These are phyloP conservation scores for Emericellopsis terricola DNA, from an alignment of 495 filamentous ascomycete genomes.

Conservation along the genomic window DNA sequence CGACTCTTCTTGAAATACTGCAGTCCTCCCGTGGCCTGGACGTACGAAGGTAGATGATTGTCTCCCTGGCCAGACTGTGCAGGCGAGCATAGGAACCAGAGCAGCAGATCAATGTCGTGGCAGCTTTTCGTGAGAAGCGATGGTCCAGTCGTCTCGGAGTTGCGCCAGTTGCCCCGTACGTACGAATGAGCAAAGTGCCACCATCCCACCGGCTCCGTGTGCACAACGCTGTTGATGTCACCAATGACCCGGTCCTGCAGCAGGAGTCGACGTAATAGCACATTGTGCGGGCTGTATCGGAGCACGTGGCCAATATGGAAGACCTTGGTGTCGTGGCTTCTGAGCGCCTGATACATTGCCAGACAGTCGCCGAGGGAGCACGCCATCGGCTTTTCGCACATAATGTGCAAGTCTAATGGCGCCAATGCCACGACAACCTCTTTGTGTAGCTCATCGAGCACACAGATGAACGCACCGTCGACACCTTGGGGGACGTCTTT, in stretches of 20 bases:
- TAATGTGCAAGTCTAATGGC: constrained; percentile 53
- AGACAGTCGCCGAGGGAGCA: constrained; percentile 61
- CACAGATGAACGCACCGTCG: constrained; percentile 76
- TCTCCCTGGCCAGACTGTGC: constrained; percentile 12
- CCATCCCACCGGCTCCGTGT: constrained; percentile 87
- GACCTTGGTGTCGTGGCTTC: constrained; percentile 19
- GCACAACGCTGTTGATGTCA: constrained; percentile 72
- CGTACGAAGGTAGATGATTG: constrained; percentile 52
- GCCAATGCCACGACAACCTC: constrained; percentile 58
- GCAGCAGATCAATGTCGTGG: constrained; percentile 79
- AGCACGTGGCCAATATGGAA: constrained; percentile 78
- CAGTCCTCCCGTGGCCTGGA: constrained; percentile 54
- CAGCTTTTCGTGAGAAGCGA: constrained; percentile 86
- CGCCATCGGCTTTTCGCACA: constrained; percentile 90
- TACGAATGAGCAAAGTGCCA: constrained; percentile 95
- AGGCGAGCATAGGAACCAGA: constrained; percentile 73
- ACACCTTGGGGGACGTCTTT: constrained; percentile 32
- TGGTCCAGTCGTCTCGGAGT: constrained; percentile 49
- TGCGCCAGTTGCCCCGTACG: constrained; percentile 89
- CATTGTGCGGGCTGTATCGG: constrained; percentile 82
- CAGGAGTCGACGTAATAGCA: constrained; percentile 59
- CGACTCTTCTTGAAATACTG: constrained; percentile 52
- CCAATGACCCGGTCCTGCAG: constrained; percentile 58
- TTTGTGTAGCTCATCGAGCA: constrained; percentile 71
- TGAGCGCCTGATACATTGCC: constrained; percentile 40